Evolutionary conservation across 371 early-diverging fungal species (phyloP).

Genomic region (Amoeboaphelidium occidentale): DNA sequence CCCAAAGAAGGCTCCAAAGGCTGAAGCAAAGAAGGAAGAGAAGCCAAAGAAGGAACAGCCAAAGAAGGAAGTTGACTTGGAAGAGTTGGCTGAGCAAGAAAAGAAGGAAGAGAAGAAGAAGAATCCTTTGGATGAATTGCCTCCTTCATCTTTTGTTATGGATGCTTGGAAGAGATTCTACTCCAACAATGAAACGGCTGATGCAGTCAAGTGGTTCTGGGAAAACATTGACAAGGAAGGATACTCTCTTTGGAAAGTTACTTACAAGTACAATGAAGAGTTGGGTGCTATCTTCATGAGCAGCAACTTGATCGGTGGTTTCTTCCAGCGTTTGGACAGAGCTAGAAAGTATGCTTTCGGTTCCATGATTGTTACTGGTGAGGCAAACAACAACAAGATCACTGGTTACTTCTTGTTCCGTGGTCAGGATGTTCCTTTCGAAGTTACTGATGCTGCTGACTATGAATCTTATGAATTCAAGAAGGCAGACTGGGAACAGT

Average conservation of each 20-base stretch:
- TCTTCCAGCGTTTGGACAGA: slow-evolving; percentile 73
- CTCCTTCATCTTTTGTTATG: slow-evolving; percentile 46
- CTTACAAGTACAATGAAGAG: slow-evolving; percentile 77
- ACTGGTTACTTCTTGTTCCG: slow-evolving; percentile 78
- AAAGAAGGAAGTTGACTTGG: slow-evolving; percentile 26
- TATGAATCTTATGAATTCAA: slow-evolving; percentile 58
- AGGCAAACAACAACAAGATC: slow-evolving; percentile 68
- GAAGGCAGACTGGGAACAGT: slow-evolving; percentile 28
- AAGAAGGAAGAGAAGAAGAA: slow-evolving; percentile 1
- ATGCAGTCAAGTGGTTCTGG: slow-evolving; percentile 81
- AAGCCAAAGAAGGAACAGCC: slow-evolving; percentile 13
- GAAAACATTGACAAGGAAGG: slow-evolving; percentile 59
- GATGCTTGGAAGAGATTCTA: slow-evolving; percentile 91
- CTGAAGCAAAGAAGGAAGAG: slow-evolving; percentile 10
- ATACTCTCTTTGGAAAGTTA: slow-evolving; percentile 59
- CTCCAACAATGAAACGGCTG: slow-evolving; percentile 76
- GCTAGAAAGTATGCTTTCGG: slow-evolving; percentile 91
- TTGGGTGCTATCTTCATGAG: slow-evolving; percentile 55
- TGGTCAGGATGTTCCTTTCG: slow-evolving; percentile 62
- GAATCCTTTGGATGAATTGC: slow-evolving; percentile 63
- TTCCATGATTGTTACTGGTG: slow-evolving; percentile 55
- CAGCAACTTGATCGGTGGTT: slow-evolving; percentile 67
- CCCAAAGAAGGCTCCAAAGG: slow-evolving; percentile 20
- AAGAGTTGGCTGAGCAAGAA: slow-evolving; percentile 20
- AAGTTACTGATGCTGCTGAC: slow-evolving; percentile 67